These are phyloP conservation scores for Suillus brevipes DNA, from an alignment of 768 basidiomycete genomes.

Conservation along the genomic window DNA sequence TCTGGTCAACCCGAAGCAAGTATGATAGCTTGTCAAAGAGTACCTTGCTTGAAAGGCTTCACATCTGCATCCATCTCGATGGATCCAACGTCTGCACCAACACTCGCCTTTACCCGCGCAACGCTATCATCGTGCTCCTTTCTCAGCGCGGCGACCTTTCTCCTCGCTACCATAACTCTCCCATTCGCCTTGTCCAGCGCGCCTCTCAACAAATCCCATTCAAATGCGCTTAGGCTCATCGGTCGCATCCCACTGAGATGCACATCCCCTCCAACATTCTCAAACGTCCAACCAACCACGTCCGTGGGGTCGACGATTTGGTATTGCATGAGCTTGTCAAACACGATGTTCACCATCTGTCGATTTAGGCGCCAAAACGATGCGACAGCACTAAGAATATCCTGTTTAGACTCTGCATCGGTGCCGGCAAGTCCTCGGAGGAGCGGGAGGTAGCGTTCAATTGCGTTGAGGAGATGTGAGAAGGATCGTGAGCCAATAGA, in stretches of 20 bases:
- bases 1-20: slow-evolving; percentile 7
- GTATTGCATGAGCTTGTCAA: slow-evolving; percentile 98
- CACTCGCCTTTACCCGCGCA: slow-evolving; percentile 70
- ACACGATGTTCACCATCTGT: slow-evolving; percentile 89
- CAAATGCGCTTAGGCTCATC: slow-evolving; percentile 53
- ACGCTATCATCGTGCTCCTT: slow-evolving; percentile 89
- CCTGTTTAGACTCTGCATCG: slow-evolving; percentile 58
- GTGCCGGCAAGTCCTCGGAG: slow-evolving; percentile 62
- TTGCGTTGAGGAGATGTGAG: slow-evolving; percentile 96
- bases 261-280: slow-evolving; percentile 47
- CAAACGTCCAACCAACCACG: slow-evolving; percentile 84
- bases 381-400: slow-evolving; percentile 70
- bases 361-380: slow-evolving; percentile 82
- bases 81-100: slow-evolving; percentile 46
- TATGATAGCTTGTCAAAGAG: not conserved
- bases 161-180: slow-evolving; percentile 73
- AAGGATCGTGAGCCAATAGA: slow-evolving; percentile 94
- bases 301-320: slow-evolving; percentile 95
- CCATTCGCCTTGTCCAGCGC: slow-evolving; percentile 92
- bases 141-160: slow-evolving; percentile 70
- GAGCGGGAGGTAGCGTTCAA: slow-evolving; percentile 87
- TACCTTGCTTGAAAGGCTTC: slow-evolving; percentile 50
- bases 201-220: slow-evolving; percentile 84
- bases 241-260: slow-evolving; percentile 37
- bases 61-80: slow-evolving; percentile 76